Evolutionary conservation across 768 basidiomycete species (phyloP).

Genomic region (Mycena polygramma): DNA sequence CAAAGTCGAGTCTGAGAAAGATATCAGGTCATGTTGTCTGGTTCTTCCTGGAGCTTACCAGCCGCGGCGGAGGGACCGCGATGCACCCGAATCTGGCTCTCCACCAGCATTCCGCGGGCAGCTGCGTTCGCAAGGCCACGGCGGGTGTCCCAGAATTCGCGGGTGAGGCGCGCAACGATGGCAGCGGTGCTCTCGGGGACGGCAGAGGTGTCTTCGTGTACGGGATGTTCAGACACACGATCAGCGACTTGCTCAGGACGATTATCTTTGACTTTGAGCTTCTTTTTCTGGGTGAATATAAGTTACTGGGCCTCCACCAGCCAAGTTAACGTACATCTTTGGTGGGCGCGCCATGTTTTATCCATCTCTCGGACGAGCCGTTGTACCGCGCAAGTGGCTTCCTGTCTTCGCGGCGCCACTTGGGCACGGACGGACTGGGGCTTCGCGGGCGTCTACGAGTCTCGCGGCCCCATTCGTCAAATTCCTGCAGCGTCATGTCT

Average conservation of each 20-base stretch:
- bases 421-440: not conserved
- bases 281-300: not conserved
- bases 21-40: not conserved
- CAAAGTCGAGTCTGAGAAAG: not conserved
- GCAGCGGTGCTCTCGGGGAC: not conserved
- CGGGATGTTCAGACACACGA: not conserved
- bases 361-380: not conserved
- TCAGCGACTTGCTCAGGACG: not conserved
- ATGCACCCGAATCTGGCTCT: slow-evolving; percentile 11
- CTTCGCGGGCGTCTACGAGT: not conserved
- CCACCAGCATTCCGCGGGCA: slow-evolving; percentile 1
- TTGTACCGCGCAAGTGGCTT: slow-evolving; percentile 4
- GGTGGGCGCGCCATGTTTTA: not conserved
- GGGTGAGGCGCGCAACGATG: slow-evolving; percentile 21
- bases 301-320: not conserved
- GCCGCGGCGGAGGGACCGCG: not conserved
- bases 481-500: slow-evolving; percentile 18
- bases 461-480: no score
- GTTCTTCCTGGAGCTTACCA: not conserved
- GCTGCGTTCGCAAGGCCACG: slow-evolving; percentile 24
- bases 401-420: not conserved
- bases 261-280: not conserved
- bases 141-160: slow-evolving; percentile 24
- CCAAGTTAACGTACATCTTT: not conserved
- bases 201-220: not conserved